Base-by-base conservation (phyloP, 169 alveolate genomes). In the Cryptosporidium felis region DNA sequence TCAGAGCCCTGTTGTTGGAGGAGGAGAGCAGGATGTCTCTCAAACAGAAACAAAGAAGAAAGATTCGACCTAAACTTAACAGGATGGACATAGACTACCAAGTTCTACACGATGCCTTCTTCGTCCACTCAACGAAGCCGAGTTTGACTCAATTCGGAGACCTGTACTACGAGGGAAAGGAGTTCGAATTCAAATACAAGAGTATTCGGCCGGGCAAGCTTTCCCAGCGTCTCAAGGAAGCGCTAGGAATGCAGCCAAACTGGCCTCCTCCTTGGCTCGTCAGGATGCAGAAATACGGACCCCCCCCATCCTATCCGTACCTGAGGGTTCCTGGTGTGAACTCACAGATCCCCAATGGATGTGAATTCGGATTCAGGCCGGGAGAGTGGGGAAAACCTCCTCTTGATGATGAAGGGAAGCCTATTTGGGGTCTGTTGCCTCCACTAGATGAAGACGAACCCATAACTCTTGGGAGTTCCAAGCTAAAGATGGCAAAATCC, bases 291-390 rank as follows among this genome's bases (percentile, higher is more conserved):
- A 94, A 98, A 82, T 95, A 95, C 91, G 99, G 99, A 4, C 98
- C 99, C 34, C 99, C 99, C 12, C 99, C 99, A 9, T 94, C 99
- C 34, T 98, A 97, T 91, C 99, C 99, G 14, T 95, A 96, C 80
- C 91, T 98, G 62, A 94, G 95, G 82, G 95, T 98, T 45, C 99
- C 99, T 23, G 99, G 99, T 1, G 96, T 97, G 12, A 97, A 96
- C 85, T 96, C 97, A 42, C 97, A 96, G 32, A 82, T 95, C 38
- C 97, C 95, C 65, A 94, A 93, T 47, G 91, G 98, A 18, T 90
- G 94, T 62, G 89, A 82, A 23, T 93, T 67, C 80, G 97, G 97
- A 23, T 89, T 90, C 45, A 94, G 93, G 32, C 96, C 97, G 5
- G 96, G 97, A 8, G 94, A 95, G 18, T 97, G 99, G 98, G 99